A percentile compares a stretch with the other conserved stretches of the same genome.
These are phyloP conservation scores for Choricystis sp. DNA, from an alignment of 139 green algal species.

Conservation along the genomic window DNA sequence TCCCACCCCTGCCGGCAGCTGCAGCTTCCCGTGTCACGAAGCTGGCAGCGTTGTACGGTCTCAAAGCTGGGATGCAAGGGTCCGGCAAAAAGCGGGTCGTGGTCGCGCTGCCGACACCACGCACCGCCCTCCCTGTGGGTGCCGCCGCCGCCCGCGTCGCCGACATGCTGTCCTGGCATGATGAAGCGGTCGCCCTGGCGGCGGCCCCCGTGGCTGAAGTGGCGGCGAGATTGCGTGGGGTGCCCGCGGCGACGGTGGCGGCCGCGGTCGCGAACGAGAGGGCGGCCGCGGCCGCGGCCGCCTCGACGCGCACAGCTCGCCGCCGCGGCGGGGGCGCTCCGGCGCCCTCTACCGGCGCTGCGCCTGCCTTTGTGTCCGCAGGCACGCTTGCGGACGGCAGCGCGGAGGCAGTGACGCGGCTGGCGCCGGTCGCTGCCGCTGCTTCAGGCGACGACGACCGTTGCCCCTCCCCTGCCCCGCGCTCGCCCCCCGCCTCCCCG, in stretches of 20 bases:
- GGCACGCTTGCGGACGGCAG: no score
- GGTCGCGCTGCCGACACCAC: constrained; percentile 5
- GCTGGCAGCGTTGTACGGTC: constrained; percentile 27
- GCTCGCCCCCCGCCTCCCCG: background rate
- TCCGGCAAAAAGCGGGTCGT: constrained; percentile 21
- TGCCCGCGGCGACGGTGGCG: background rate
- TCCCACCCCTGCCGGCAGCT: constrained; percentile 21
- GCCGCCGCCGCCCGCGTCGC: background rate
- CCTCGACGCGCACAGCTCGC: no score
- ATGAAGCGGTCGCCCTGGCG: background rate
- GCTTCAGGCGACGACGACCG: no score
- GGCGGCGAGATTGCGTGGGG: background rate
- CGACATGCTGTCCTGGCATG: background rate
- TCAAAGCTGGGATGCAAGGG: constrained; percentile 19
- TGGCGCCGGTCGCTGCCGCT: no score
- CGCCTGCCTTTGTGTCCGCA: no score
- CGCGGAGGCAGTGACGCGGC: no score
- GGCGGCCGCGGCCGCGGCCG: no score
- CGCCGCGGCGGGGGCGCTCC: no score
- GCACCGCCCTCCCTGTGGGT: background rate
- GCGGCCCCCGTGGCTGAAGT: background rate
- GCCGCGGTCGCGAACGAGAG: background rate
- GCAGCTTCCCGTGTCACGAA: constrained; percentile 12
- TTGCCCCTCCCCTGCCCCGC: no score
- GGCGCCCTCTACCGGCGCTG: no score